These are phyloP conservation scores for Diaporthe citrichinensis DNA, from an alignment of 2,329 filamentous ascomycete genomes.

Conservation along the genomic window DNA sequence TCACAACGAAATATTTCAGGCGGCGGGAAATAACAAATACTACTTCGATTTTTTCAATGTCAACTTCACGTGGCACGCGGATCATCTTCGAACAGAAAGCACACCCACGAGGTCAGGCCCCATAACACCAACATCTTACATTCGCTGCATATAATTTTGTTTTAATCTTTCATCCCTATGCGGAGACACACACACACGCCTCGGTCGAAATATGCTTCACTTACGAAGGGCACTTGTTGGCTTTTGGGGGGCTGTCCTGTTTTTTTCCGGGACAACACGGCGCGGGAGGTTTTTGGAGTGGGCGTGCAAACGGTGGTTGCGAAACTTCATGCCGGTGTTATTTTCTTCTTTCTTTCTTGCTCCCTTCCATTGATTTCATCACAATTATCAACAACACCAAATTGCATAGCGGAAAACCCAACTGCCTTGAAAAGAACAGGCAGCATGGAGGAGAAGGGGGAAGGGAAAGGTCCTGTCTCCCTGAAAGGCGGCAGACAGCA, in stretches of 20 bases:
- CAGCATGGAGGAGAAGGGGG: neutral
- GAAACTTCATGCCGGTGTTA: neutral
- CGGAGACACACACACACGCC: conserved; percentile 18
- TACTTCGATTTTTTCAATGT: conserved; percentile 29
- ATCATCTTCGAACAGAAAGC: conserved; percentile 18
- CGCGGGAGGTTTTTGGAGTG: conserved; percentile 12
- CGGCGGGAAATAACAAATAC: conserved; percentile 17
- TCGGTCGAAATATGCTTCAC: conserved; percentile 28
- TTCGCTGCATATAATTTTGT: conserved; percentile 34
- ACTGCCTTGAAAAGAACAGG: neutral
- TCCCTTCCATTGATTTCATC: neutral
- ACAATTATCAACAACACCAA: conserved; percentile 22
- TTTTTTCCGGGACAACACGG: neutral
- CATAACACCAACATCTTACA: conserved; percentile 7
- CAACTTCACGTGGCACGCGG: conserved; percentile 34
- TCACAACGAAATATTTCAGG: conserved; percentile 8
- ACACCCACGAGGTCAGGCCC: conserved; percentile 7
- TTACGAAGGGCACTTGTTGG: conserved; percentile 27
- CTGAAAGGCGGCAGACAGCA: neutral
- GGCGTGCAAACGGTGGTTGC: neutral
- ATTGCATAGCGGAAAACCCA: conserved; percentile 33
- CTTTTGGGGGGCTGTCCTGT: neutral
- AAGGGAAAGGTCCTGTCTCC: neutral
- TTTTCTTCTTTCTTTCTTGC: neutral
- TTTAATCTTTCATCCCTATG: conserved; percentile 19